phyloP scores from a whole-genome alignment of 1,139 yeast genomes.

The Ogataea hybrid region DNA sequence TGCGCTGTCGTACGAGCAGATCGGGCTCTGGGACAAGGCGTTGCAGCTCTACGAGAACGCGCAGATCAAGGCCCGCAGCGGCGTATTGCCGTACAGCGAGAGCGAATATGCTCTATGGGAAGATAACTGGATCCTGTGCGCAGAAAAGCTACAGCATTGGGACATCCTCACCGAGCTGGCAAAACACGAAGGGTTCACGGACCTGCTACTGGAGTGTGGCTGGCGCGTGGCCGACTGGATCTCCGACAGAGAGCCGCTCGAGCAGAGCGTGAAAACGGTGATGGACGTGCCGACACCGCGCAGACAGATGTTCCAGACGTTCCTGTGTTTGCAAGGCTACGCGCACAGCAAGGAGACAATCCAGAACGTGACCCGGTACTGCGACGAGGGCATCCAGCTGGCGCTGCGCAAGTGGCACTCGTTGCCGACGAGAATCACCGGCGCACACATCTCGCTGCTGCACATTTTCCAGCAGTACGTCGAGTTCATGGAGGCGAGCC shows the following conservation, averaged over 20 bases:
- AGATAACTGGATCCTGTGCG: conserved; percentile 97
- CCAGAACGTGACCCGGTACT: conserved; percentile 76
- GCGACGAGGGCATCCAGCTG: conserved; percentile 96
- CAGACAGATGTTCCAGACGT: conserved; percentile 92
- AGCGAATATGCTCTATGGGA: conserved; percentile 97
- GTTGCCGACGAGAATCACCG: conserved; percentile 70
- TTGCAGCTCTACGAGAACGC: conserved; percentile 96
- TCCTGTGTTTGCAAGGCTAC: conserved; percentile 87
- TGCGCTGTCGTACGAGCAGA: conserved; percentile 91
- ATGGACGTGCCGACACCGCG: conserved; percentile 99
- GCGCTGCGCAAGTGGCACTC: conserved; percentile 94
- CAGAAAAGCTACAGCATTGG: conserved; percentile 98
- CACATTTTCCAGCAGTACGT: conserved; percentile 98
- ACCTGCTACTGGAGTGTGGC: conserved; percentile 90
- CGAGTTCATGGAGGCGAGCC: conserved; percentile 97
- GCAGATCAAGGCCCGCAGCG: conserved; percentile 94
- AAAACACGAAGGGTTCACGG: conserved; percentile 96
- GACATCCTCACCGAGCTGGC: conserved; percentile 95
- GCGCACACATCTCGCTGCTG: conserved; percentile 84
- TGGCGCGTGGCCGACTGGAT: conserved; percentile 99
- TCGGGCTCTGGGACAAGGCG: conserved; percentile 94
- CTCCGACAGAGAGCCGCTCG: conserved; percentile 90
- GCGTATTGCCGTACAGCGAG: conserved; percentile 93
- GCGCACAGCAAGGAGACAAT: conserved; percentile 85
- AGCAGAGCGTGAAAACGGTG: conserved; percentile 90